Evolutionary conservation across 1,139 yeast species (phyloP), one percentile per base, ranked within the genome.

Genomic region (Kluyveromyces sp.): DNA sequence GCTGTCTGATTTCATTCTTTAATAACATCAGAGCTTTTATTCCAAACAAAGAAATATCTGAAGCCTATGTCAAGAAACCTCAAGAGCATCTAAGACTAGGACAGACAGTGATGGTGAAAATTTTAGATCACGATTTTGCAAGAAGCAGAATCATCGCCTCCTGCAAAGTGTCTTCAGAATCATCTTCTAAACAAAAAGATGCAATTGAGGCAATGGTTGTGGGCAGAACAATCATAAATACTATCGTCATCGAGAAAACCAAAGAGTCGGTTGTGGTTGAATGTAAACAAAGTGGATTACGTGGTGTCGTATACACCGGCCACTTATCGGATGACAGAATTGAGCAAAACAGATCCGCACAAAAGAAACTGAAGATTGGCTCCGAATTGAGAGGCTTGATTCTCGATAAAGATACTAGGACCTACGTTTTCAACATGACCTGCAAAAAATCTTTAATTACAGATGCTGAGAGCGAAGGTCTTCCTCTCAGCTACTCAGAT

Each of bases 21-120:
- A 94, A 94, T 46, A 73, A 74, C 43, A 66, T 85, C 36, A 75
- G 74, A 54, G 98, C 92, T 0, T 89, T 78, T 60, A 70, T 92
- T 50, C 97, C 97, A 33, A 78, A 81, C 51, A 71, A 80, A 45
- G 97, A 92, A 67, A 85, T 92, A 55, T 83, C 95, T 43, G 97
- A 92, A 65, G 82, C 95, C 2, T 85, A 77, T 60, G 92, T 88
- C 39, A 73, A 72, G 46, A 78, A 78, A 44, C 88, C 95, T 16
- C 77, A 76, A 53, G 94, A 88, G 50, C 83, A 82, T 62, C 74
- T 89, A 56, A 79, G 78, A 51, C 59, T 85, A 19, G 96, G 96
- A 2, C 98, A 92, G 66, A 83, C 96, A 3, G 82, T 92, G 36
- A 70, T 73, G 29, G 94, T 85, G 4, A 77, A 82, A 53, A 69